phyloP scores from a whole-genome alignment of 345 rosid genomes.

The Corchorus capsularis region DNA sequence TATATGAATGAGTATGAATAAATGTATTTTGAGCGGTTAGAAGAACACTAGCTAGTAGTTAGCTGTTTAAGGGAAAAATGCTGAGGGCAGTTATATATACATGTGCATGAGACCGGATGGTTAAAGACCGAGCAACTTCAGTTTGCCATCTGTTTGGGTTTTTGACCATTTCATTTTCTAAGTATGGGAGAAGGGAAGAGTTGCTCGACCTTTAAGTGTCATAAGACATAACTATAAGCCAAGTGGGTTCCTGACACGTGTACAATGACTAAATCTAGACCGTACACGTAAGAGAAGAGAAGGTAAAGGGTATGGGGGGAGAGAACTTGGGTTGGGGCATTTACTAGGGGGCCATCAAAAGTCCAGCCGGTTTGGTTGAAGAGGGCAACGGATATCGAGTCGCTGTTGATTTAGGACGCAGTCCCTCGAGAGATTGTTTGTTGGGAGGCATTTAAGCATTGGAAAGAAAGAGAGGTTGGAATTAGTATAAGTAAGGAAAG shows the following conservation, averaged over 20 bases:
- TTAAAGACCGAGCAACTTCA: slow-evolving; percentile 22
- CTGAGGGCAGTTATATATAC: not conserved
- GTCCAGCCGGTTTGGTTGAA: not conserved
- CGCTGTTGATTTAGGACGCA: not conserved
- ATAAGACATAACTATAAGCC: not conserved
- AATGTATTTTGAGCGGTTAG: not conserved
- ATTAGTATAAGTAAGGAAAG: no score
- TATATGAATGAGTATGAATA: no score
- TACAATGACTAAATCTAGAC: not conserved
- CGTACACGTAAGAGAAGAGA: slow-evolving; percentile 12
- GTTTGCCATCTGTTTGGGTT: no score
- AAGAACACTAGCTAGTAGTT: not conserved
- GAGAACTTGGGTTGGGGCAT: not conserved
- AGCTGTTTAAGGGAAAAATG: not conserved
- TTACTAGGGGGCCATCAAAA: not conserved
- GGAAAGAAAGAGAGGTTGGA: no score
- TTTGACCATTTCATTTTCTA: not conserved
- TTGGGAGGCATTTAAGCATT: no score
- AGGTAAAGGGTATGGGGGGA: not conserved
- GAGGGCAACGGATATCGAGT: slow-evolving; percentile 11
- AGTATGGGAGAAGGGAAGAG: not conserved
- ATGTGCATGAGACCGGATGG: not conserved
- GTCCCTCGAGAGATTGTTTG: no score
- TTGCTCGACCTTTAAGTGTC: not conserved
- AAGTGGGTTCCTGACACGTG: slow-evolving; percentile 16